Percentiles rank a stretch among this genome's conserved stretches.
Evolutionary conservation across 1,284 basidiomycete species (phyloP).

Genomic region (Bjerkandera adusta): DNA sequence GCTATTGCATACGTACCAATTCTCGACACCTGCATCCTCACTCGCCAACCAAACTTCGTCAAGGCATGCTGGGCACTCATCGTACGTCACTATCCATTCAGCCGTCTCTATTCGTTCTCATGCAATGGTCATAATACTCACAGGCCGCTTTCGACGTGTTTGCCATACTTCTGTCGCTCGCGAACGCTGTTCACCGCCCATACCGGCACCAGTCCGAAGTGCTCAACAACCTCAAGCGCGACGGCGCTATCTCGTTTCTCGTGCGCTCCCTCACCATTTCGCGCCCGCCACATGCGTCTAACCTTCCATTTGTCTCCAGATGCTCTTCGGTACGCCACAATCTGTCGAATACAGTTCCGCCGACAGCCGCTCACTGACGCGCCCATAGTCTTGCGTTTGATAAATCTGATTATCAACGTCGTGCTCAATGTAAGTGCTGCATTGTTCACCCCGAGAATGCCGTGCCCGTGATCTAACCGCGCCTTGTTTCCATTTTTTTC

Average conservation of each 20-base stretch:
- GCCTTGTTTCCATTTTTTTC: background rate
- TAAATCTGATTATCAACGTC: background rate
- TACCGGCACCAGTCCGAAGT: slow-evolving; percentile 11
- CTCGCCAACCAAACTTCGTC: background rate
- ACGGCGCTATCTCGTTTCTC: slow-evolving; percentile 15
- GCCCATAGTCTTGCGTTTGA: slow-evolving; percentile 2
- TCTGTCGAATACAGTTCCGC: background rate
- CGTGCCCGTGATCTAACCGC: no score
- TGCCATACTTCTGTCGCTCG: slow-evolving; percentile 7
- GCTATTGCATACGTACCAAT: background rate
- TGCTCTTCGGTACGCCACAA: slow-evolving; percentile 6
- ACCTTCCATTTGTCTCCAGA: background rate
- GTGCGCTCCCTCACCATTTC: slow-evolving; percentile 4
- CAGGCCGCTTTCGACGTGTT: slow-evolving; percentile 14
- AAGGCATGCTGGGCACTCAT: background rate
- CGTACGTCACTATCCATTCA: no score
- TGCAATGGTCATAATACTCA: background rate
- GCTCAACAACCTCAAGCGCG: slow-evolving; percentile 11
- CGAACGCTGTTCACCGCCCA: slow-evolving; percentile 11
- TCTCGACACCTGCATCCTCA: background rate
- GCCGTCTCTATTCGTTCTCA: background rate
- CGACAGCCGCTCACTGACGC: background rate
- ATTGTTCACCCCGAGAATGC: no score
- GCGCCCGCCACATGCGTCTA: background rate
- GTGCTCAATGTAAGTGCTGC: background rate